Percentiles rank a stretch among this genome's conserved stretches.
Conservation (phyloP, 768 basidiomycete species). For the Tephrocybe sp. region DNA sequence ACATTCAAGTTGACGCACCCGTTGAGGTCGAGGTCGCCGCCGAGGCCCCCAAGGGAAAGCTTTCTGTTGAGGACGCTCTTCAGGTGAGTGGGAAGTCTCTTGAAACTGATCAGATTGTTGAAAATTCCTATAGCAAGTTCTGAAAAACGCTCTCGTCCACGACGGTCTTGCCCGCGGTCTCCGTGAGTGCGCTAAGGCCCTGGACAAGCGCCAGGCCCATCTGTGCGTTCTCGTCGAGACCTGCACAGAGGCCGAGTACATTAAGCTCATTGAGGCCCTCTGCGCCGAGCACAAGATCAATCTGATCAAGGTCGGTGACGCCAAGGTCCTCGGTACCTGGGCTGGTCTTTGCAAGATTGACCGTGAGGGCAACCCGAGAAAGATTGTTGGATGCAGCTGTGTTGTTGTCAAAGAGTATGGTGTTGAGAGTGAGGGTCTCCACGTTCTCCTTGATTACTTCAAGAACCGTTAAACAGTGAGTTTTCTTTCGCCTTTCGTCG, state of each 20-base stretch:
- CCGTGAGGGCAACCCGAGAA: conserved; percentile 96
- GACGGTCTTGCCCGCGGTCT: conserved; percentile 98
- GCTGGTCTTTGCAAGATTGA: conserved; percentile 99
- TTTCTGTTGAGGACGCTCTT: conserved; percentile 94
- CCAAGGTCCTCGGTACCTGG: conserved; percentile 98
- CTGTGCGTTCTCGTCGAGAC: conserved; percentile 99
- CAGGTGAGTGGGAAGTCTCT: conserved; percentile 49
- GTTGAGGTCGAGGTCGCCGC: conserved; percentile 80
- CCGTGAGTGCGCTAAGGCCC: conserved; percentile 95
- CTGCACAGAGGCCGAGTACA: conserved; percentile 98
- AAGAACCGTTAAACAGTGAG: conserved; percentile 74
- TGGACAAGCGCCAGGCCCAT: conserved; percentile 98
- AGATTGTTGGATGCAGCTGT: conserved; percentile 90
- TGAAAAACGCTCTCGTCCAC: conserved; percentile 98
- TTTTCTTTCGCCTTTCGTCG: conserved; percentile 14
- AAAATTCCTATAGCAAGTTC: conserved; percentile 71
- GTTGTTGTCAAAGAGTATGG: conserved; percentile 99
- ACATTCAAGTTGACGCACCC: conserved; percentile 74
- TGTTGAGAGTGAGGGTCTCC: conserved; percentile 90
- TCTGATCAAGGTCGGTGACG: conserved; percentile 98
- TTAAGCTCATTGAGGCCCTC: conserved; percentile 99
- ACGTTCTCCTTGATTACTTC: conserved; percentile 95
- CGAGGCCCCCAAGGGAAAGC: conserved; percentile 92
- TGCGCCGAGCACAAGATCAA: conserved; percentile 99
- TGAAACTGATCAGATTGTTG: conserved; percentile 2